Evolutionary conservation across 2,329 filamentous ascomycete genomes (phyloP).

Genomic region (Zelopaecilomyces penicillatus): DNA sequence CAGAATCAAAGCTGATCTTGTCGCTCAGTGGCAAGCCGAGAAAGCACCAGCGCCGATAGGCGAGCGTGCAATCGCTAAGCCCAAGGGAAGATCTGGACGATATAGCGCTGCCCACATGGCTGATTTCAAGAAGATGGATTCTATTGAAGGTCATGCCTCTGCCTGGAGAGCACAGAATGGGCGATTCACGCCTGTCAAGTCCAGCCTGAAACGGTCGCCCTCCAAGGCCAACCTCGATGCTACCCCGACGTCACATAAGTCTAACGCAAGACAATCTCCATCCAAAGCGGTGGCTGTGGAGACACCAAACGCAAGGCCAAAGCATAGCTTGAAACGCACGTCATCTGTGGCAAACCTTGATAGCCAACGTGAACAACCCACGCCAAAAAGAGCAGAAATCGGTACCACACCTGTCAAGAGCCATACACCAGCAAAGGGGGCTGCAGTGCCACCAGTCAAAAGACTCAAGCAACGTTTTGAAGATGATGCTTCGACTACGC

Average conservation of each 20-base stretch:
- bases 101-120: constrained; percentile 82
- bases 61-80: constrained; percentile 65
- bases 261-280: constrained; percentile 42
- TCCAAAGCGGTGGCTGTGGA: constrained; percentile 60
- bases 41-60: constrained; percentile 31
- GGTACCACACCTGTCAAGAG: constrained; percentile 13
- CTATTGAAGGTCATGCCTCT: constrained; percentile 79
- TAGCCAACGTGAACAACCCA: constrained; percentile 10
- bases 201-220: constrained; percentile 30
- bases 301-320: constrained; percentile 31
- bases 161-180: constrained; percentile 56
- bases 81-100: constrained; percentile 68
- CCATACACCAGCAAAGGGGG: constrained; percentile 3
- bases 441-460: constrained; percentile 46
- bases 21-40: constrained; percentile 52
- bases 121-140: constrained; percentile 96
- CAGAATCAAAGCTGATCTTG: constrained; percentile 61
- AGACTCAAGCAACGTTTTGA: constrained; percentile 58
- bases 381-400: constrained; percentile 19
- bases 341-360: constrained; percentile 25
- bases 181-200: constrained; percentile 41
- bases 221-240: constrained; percentile 37
- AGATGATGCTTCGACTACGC: constrained; percentile 61
- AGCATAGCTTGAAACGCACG: constrained; percentile 27
- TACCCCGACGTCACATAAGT: constrained; percentile 25